Base-by-base conservation (phyloP, 1,284 basidiomycete species). In the Marasmius tenuissimus region DNA sequence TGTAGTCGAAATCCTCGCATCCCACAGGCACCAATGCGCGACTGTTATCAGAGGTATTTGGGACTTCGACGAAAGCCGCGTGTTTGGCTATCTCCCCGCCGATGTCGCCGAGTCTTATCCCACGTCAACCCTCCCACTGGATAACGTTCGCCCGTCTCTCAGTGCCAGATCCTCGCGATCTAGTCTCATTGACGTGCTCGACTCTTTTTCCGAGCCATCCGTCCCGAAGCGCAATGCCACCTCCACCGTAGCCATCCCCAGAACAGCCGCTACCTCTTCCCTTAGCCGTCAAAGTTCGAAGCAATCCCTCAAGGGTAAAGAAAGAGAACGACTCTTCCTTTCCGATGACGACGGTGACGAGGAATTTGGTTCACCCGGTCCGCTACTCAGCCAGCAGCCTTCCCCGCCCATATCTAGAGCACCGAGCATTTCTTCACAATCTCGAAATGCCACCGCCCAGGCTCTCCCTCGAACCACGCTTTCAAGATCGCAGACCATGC, bases 401-500 rank as follows among this genome's bases (percentile, higher is more conserved):
- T n/a, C 40, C 6, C 40, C 40, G 6, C 40, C 40, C 6, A 42
- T 6, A 42, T 42, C 40, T 6, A 6, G 40, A 42, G n/a, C 40
- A 42, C 40, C 40, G 2, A 42, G 40, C n/a, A 42, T 42, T 42
- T 12, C 40, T 42, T 42, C 40, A n/a, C 40, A 42, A n/a, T 12
- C 40, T 42, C 12, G n/a, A 42, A 12, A n/a, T n/a, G 6, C 40
- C 27, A 27, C 27, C 11, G 12, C 40, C 11, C 40, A 42, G 40
- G 40, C 12, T 42, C 40, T n/a, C 40, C n/a, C 40, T 42, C 40
- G 40, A 12, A 12, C 40, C n/a, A 42, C 61, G 18, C 61, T 58
- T 34, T 62, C 57, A 8, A 48, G 61, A 42, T 59, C 61, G 18
- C 61, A 62, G 42, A 59, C 61, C 34, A 40, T 62, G 52, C 61